Conservation (phyloP, 2,329 filamentous ascomycete genomes). For the Colletotrichum theobromicola region DNA sequence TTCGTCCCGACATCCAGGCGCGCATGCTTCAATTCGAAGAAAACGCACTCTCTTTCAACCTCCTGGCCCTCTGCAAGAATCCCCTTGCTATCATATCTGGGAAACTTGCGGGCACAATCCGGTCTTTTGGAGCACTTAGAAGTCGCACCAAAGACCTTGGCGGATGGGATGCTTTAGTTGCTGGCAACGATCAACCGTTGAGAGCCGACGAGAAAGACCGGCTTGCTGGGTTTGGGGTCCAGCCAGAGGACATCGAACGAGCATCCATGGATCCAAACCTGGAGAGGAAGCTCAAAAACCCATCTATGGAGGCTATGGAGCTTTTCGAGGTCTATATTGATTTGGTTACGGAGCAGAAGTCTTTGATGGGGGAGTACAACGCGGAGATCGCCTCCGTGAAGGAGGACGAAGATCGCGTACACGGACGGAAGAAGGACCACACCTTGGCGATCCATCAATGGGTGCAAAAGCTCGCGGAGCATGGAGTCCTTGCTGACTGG, state of each 20-base stretch:
- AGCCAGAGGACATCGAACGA: constrained; percentile 26
- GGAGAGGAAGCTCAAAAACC: background rate
- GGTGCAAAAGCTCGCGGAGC: constrained; percentile 71
- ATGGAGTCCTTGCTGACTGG: constrained; percentile 60
- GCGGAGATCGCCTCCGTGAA: constrained; percentile 50
- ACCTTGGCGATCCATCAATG: constrained; percentile 72
- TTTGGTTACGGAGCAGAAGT: constrained; percentile 45
- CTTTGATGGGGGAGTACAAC: constrained; percentile 49
- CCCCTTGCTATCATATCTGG: constrained; percentile 58
- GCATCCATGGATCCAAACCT: constrained; percentile 18
- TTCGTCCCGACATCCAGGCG: constrained; percentile 66
- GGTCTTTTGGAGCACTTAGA: constrained; percentile 43
- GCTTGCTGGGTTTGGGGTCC: constrained; percentile 36
- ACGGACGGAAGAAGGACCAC: constrained; percentile 69
- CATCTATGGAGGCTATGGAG: constrained; percentile 18
- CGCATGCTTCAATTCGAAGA: constrained; percentile 73
- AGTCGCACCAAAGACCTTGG: constrained; percentile 36
- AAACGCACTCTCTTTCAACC: constrained; percentile 74
- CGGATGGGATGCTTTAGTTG: background rate
- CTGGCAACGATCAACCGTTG: constrained; percentile 21
- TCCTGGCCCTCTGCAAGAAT: constrained; percentile 76
- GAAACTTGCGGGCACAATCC: constrained; percentile 48
- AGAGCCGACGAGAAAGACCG: constrained; percentile 25
- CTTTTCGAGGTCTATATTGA: constrained; percentile 42
- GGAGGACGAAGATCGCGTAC: constrained; percentile 57